Percentiles rank a stretch among this genome's conserved stretches.
Conservation (phyloP, 306 rosid species). For the Inga leiocalycina region DNA sequence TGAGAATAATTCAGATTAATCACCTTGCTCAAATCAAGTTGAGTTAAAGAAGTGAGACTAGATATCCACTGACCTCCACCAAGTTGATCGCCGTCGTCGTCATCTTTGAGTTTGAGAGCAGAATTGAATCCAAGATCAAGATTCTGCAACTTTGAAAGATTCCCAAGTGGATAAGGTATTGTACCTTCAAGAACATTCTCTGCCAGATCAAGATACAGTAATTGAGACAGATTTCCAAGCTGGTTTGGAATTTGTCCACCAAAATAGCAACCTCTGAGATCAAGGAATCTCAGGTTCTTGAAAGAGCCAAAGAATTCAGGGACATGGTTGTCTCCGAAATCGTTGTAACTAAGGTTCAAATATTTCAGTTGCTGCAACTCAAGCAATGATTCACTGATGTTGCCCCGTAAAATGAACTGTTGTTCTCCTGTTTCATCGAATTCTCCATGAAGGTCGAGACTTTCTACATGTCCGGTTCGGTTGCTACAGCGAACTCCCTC, state of each 20-base stretch:
- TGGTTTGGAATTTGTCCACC: conserved; percentile 7
- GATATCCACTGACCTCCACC: conserved; percentile 25
- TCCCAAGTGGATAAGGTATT: conserved; percentile 36
- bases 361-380: not conserved
- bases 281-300: not conserved
- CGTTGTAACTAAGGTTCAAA: conserved; percentile 2
- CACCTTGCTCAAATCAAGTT: not conserved
- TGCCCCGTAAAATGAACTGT: not conserved
- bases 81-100: not conserved
- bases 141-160: conserved; percentile 26
- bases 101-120: conserved; percentile 1
- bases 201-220: conserved; percentile 27
- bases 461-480: not conserved
- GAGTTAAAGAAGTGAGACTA: conserved; percentile 35
- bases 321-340: not conserved
- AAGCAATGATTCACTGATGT: not conserved
- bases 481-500: conserved; percentile 19
- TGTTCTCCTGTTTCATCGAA: not conserved
- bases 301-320: conserved; percentile 4
- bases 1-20: conserved; percentile 3
- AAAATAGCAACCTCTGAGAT: not conserved
- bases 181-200: not conserved
- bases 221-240: conserved; percentile 26
- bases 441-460: conserved; percentile 7
- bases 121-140: not conserved